Evolutionary conservation across 257 asterid species (phyloP).

Genomic region (Gentiana straminea): DNA sequence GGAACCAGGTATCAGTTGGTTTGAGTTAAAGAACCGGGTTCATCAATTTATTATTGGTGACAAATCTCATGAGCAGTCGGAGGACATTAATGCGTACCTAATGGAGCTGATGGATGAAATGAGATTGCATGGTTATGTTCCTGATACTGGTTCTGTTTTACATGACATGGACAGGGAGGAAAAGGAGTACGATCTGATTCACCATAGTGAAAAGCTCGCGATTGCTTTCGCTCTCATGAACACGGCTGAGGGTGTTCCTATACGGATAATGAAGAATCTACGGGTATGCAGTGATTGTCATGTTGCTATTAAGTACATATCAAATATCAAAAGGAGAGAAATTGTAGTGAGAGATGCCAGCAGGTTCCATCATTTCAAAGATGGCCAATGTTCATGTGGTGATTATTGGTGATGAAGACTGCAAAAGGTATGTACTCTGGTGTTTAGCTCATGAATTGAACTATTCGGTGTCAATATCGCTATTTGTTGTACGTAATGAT

Average conservation of each 20-base stretch:
- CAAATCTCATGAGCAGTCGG: conserved; percentile 41
- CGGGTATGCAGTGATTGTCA: conserved; percentile 78
- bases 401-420: conserved; percentile 57
- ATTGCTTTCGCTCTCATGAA: conserved; percentile 75
- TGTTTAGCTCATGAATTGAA: too few species aligned
- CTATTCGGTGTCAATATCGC: too few species aligned
- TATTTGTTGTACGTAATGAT: neutral
- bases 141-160: conserved; percentile 46
- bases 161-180: conserved; percentile 83
- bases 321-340: conserved; percentile 45
- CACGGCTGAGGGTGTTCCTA: conserved; percentile 36
- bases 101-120: conserved; percentile 44
- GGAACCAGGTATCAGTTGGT: conserved; percentile 87
- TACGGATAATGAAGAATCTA: conserved; percentile 84
- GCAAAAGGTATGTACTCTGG: neutral
- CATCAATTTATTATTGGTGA: conserved; percentile 55
- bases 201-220: conserved; percentile 79
- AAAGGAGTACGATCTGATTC: conserved; percentile 49
- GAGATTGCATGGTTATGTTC: conserved; percentile 52
- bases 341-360: conserved; percentile 56
- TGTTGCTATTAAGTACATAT: conserved; percentile 51
- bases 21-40: conserved; percentile 51
- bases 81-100: conserved; percentile 41
- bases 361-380: conserved; percentile 76
- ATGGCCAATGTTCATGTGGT: conserved; percentile 71